These are phyloP conservation scores for Groenewaldozyma auringiensis DNA, from an alignment of 1,139 yeast genomes.

Conservation along the genomic window DNA sequence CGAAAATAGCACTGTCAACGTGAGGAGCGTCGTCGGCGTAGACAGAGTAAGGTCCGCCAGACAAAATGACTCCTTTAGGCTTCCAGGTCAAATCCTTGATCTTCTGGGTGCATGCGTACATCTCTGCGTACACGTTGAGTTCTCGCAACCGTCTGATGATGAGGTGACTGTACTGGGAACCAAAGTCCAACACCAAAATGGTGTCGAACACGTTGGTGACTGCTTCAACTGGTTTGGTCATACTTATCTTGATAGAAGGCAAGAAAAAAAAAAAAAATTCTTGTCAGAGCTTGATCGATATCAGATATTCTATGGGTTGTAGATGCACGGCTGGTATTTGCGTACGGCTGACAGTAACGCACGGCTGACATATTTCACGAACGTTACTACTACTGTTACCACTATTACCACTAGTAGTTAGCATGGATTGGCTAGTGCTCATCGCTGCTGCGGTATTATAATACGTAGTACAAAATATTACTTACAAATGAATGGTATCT, in stretches of 20 bases:
- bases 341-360: no score
- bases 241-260: no score
- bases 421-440: no score
- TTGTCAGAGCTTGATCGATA: neutral
- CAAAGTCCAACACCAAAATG: conserved; percentile 93
- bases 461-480: no score
- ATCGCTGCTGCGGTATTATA: no score
- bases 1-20: conserved; percentile 89
- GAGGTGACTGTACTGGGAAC: conserved; percentile 95
- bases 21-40: conserved; percentile 95
- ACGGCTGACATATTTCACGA: no score
- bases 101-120: conserved; percentile 98
- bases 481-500: no score
- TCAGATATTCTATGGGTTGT: neutral
- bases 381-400: no score
- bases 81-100: conserved; percentile 85
- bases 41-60: conserved; percentile 98
- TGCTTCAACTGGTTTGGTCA: conserved; percentile 26
- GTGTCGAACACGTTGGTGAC: conserved; percentile 89
- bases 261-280: conserved; percentile 8
- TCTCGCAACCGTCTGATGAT: conserved; percentile 97
- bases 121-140: conserved; percentile 96
- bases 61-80: conserved; percentile 92
- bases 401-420: no score
- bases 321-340: no score